Evolutionary conservation across 352 stramenopile genomes (phyloP).

Genomic region (Phytophthora quininea): DNA sequence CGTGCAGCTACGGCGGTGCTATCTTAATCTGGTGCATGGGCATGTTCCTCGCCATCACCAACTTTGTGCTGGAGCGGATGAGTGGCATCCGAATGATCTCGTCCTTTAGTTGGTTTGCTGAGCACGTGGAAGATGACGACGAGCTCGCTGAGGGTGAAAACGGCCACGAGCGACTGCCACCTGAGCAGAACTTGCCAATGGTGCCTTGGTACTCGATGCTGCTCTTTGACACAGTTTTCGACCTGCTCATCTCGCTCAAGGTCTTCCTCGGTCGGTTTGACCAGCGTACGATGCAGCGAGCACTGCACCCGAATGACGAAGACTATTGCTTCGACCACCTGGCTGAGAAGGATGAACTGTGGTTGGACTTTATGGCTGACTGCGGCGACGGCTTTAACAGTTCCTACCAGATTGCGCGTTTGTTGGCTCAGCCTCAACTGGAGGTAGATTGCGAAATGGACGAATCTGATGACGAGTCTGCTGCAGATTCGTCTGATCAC

Average conservation of each 20-base stretch:
- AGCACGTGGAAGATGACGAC: conserved; percentile 55
- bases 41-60: conserved; percentile 80
- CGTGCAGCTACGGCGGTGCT: conserved; percentile 72
- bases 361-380: conserved; percentile 95
- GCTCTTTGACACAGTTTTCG: conserved; percentile 90
- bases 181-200: conserved; percentile 88
- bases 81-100: conserved; percentile 83
- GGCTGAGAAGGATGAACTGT: conserved; percentile 79
- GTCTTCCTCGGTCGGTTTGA: conserved; percentile 93
- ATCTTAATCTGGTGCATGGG: conserved; percentile 87
- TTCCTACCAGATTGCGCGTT: conserved; percentile 91
- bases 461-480: conserved; percentile 25
- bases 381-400: conserved; percentile 94
- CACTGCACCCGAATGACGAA: conserved; percentile 71
- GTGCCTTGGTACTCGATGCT: conserved; percentile 96
- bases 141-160: conserved; percentile 46
- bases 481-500: conserved; percentile 2
- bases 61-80: conserved; percentile 84
- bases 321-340: conserved; percentile 88
- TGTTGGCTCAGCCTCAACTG: conserved; percentile 90
- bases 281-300: conserved; percentile 90
- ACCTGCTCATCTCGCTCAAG: conserved; percentile 93
- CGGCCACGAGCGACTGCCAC: conserved; percentile 65
- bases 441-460: conserved; percentile 67
- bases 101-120: conserved; percentile 72